Evolutionary conservation across 129 eudicot species (phyloP).

Genomic region (Centella asiatica): DNA sequence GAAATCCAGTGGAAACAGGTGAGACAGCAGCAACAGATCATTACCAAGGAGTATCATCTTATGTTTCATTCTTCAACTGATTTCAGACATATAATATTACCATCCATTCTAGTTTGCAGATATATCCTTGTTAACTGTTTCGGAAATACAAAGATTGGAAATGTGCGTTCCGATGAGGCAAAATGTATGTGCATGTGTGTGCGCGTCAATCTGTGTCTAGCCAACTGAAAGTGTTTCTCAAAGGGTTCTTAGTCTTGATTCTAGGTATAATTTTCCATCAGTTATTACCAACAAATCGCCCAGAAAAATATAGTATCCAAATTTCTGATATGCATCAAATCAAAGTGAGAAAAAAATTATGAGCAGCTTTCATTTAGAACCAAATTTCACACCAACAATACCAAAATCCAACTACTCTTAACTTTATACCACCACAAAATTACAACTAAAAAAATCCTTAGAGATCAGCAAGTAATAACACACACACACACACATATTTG

Average conservation of each 20-base stretch:
- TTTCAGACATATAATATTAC: neutral
- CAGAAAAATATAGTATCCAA: neutral
- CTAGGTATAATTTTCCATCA: too few relatives aligned
- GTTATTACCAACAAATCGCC: neutral
- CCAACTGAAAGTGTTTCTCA: neutral
- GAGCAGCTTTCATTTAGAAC: neutral
- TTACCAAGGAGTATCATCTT: neutral
- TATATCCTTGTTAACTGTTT: too few relatives aligned
- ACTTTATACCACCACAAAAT: neutral
- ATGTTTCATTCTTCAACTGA: neutral
- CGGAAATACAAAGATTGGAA: neutral
- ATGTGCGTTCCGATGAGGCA: neutral
- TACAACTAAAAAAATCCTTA: neutral
- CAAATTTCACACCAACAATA: neutral
- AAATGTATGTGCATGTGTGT: too few relatives aligned
- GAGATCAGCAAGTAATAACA: neutral
- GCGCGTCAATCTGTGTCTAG: too few relatives aligned
- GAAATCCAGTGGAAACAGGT: slow-evolving; percentile 11
- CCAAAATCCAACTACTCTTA: neutral
- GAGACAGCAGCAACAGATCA: neutral
- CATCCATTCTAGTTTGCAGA: neutral
- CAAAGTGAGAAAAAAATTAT: neutral
- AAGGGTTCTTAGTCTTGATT: too few relatives aligned
- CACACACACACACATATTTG: neutral
- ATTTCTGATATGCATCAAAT: neutral